Evolutionary conservation across 1,139 yeast genomes (phyloP).

Genomic region (Blastobotrys illinoisensis): DNA sequence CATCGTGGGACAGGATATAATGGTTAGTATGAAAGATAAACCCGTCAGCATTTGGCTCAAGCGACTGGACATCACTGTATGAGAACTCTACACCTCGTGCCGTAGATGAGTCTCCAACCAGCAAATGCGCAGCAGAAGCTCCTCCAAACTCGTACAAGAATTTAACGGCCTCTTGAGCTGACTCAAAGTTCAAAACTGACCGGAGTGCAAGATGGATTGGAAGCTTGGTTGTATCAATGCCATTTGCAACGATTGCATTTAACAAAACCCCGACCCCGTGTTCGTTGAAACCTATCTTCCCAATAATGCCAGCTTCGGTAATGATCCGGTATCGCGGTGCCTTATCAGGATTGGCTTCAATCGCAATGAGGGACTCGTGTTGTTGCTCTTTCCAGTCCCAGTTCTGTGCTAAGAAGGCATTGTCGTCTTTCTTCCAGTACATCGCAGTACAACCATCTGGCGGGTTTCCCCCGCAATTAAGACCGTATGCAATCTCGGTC

Average conservation of each 20-base stretch:
- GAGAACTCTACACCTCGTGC: constrained; percentile 22
- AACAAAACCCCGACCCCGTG: constrained; percentile 32
- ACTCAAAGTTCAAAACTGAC: constrained; percentile 26
- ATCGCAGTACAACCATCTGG: constrained; percentile 35
- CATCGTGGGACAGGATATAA: constrained; percentile 16
- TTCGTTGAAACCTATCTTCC: constrained; percentile 35
- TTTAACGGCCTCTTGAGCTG: constrained; percentile 27
- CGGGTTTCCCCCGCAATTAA: constrained; percentile 19
- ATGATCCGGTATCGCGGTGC: constrained; percentile 28
- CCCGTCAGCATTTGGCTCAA: constrained; percentile 12
- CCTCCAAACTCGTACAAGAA: constrained; percentile 21
- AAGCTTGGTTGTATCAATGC: constrained; percentile 25
- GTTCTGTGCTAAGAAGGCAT: constrained; percentile 28
- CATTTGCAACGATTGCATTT: constrained; percentile 32
- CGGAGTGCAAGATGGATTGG: constrained; percentile 36
- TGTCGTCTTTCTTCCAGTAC: constrained; percentile 20
- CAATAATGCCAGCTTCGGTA: constrained; percentile 36
- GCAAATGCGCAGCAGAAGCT: constrained; percentile 21
- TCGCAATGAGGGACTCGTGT: constrained; percentile 25
- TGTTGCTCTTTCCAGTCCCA: constrained; percentile 34
- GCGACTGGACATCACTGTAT: constrained; percentile 12
- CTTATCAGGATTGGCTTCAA: constrained; percentile 23
- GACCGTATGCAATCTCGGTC: constrained; percentile 32
- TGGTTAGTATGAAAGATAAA: constrained; percentile 21
- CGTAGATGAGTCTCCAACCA: constrained; percentile 18